Conservation (phyloP, 2,329 filamentous ascomycete genomes). For the Fusarium haematococcum region DNA sequence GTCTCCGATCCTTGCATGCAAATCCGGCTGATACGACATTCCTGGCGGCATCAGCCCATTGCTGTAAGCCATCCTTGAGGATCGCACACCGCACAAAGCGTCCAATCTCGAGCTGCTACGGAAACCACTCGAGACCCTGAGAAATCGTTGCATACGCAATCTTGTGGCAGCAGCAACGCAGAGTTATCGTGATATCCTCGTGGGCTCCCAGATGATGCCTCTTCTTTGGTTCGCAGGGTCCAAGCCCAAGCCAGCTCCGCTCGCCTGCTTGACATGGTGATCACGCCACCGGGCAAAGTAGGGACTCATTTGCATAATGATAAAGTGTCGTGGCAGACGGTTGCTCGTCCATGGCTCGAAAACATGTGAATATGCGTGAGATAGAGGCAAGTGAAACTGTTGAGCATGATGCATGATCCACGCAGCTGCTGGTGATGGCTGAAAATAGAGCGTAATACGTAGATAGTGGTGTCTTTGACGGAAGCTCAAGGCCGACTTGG, state of each 20-base stretch:
- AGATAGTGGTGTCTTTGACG: neutral
- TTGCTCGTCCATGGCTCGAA: neutral
- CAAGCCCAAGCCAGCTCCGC: constrained; percentile 1
- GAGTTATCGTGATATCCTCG: constrained; percentile 1
- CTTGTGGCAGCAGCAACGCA: constrained; percentile 3
- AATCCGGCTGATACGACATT: constrained; percentile 34
- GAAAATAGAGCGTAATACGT: constrained; percentile 11
- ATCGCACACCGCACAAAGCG: constrained; percentile 11
- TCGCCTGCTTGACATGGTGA: constrained; percentile 3
- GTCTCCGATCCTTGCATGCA: constrained; percentile 10
- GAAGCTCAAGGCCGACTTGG: neutral
- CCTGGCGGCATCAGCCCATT: constrained; percentile 33
- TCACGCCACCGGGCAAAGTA: constrained; percentile 16
- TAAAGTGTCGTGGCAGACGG: neutral
- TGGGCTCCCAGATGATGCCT: neutral
- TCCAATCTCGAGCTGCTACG: constrained; percentile 6
- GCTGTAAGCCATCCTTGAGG: constrained; percentile 29
- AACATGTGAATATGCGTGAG: neutral
- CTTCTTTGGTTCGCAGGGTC: neutral
- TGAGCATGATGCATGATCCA: constrained; percentile 7
- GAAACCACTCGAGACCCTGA: constrained; percentile 16
- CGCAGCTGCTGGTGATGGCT: constrained; percentile 3
- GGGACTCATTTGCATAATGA: neutral
- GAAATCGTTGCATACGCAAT: constrained; percentile 2
- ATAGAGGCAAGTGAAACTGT: neutral